Evolutionary conservation across 345 rosid species (phyloP).

Genomic region (Citrus australasica): DNA sequence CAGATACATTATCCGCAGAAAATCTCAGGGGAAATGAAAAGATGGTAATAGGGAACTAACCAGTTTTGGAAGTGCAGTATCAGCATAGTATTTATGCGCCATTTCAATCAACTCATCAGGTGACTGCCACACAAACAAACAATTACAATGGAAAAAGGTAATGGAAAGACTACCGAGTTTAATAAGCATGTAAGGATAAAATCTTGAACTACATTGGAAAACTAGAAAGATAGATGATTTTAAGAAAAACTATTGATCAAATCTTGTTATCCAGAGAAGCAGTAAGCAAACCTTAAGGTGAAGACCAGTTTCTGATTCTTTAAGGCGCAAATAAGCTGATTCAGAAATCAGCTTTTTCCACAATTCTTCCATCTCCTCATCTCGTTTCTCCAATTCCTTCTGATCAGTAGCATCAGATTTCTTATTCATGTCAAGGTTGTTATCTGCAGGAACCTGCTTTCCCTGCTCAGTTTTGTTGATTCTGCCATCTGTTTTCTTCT

Average conservation of each 20-base stretch:
- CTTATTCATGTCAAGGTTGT: slow-evolving; percentile 36
- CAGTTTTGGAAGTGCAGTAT: slow-evolving; percentile 94
- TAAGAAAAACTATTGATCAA: slow-evolving; percentile 7
- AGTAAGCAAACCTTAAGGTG: slow-evolving; percentile 77
- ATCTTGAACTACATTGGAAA: slow-evolving; percentile 9
- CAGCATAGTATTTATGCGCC: slow-evolving; percentile 74
- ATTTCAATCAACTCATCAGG: slow-evolving; percentile 79
- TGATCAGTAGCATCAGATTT: slow-evolving; percentile 43
- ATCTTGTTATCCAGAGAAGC: slow-evolving; percentile 4
- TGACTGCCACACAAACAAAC: slow-evolving; percentile 37
- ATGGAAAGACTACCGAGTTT: background rate
- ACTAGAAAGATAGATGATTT: background rate
- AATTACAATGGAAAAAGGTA: slow-evolving; percentile 9
- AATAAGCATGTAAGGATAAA: background rate
- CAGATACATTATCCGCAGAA: slow-evolving; percentile 16
- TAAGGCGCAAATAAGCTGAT: slow-evolving; percentile 72
- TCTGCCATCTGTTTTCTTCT: slow-evolving; percentile 72
- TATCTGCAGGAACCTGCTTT: slow-evolving; percentile 45
- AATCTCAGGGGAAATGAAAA: slow-evolving; percentile 5
- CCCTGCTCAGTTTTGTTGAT: slow-evolving; percentile 57
- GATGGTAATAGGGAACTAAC: slow-evolving; percentile 40
- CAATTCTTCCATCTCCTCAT: slow-evolving; percentile 53
- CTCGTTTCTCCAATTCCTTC: slow-evolving; percentile 58
- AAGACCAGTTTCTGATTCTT: slow-evolving; percentile 90
- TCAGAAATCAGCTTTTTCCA: slow-evolving; percentile 77